Evolutionary conservation across 208 protist genomes (phyloP).

Genomic region (Lotmaria passim): DNA sequence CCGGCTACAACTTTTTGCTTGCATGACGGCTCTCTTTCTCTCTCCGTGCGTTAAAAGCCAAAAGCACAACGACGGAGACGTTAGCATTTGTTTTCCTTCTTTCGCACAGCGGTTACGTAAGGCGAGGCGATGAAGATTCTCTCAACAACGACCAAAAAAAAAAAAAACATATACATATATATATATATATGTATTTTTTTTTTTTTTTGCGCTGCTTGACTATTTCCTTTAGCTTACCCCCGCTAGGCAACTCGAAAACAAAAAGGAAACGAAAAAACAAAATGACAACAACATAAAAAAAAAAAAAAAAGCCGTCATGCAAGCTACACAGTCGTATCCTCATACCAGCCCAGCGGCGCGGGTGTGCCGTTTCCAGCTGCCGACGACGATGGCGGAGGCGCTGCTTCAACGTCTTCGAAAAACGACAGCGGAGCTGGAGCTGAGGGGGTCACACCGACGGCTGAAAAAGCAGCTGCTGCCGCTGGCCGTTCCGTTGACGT

Average conservation of each 20-base stretch:
- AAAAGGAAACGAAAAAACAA: neutral
- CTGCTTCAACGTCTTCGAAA: slow-evolving; percentile 25
- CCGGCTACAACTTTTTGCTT: too few species aligned
- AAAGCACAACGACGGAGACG: too few species aligned
- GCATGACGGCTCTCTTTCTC: too few species aligned
- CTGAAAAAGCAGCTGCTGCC: neutral
- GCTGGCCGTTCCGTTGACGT: neutral
- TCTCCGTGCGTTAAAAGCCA: too few species aligned
- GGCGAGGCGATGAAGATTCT: too few species aligned
- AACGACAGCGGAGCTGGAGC: slow-evolving; percentile 10
- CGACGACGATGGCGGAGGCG: neutral
- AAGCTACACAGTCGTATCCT: slow-evolving; percentile 14
- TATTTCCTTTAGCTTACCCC: too few species aligned
- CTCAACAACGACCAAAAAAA: too few species aligned
- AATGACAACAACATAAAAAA: slow-evolving; percentile 7
- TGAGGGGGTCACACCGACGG: neutral
- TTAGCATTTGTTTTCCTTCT: too few species aligned
- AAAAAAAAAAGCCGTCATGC: neutral
- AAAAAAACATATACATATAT: neutral
- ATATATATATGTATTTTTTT: neutral
- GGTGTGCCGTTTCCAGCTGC: neutral
- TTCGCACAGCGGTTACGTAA: too few species aligned
- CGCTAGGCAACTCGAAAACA: too few species aligned
- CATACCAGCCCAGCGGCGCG: slow-evolving; percentile 27
- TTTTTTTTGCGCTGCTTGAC: too few species aligned